phyloP scores from a whole-genome alignment of 176 grass and related monocot species.

The Oryza glumipatula region DNA sequence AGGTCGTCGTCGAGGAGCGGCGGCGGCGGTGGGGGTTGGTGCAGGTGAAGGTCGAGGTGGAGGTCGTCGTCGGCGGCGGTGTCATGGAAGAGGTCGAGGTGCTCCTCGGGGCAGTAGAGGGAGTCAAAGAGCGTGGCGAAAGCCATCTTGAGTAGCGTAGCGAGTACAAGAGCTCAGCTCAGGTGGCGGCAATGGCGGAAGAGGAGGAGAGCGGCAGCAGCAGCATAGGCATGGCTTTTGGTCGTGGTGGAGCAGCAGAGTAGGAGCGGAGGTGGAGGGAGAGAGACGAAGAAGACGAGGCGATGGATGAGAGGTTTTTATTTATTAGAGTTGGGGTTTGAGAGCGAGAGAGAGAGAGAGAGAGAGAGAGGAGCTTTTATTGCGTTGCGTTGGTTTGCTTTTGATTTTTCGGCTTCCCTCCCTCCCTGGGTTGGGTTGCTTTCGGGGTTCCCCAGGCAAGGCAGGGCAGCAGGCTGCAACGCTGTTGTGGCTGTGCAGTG shows the following conservation, averaged over 20 bases:
- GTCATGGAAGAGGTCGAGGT: constrained; percentile 59
- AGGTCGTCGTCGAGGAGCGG: constrained; percentile 41
- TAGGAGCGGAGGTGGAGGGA: constrained; percentile 1
- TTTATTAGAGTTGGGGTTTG: constrained; percentile 17
- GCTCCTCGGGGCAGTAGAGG: constrained; percentile 73
- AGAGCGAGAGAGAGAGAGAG: neutral
- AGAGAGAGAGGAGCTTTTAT: neutral
- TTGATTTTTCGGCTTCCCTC: constrained; percentile 16
- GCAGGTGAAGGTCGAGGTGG: neutral
- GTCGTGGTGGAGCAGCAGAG: neutral
- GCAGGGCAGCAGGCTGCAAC: too few relatives aligned
- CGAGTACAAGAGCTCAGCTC: neutral
- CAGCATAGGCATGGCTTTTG: too few relatives aligned
- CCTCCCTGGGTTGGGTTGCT: neutral
- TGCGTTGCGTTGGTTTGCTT: neutral
- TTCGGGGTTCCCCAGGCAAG: neutral
- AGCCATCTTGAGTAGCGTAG: constrained; percentile 18
- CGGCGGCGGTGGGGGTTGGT: neutral
- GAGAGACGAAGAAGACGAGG: neutral
- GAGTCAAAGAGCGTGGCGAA: constrained; percentile 66
- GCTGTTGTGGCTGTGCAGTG: too few relatives aligned
- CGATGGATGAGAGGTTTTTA: constrained; percentile 38
- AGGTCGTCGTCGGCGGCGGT: neutral
- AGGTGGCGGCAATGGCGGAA: constrained; percentile 25
- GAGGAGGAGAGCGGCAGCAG: constrained; percentile 28